Evolutionary conservation across 2,329 filamentous ascomycete species (phyloP).

Genomic region (Graphilbum sp.): DNA sequence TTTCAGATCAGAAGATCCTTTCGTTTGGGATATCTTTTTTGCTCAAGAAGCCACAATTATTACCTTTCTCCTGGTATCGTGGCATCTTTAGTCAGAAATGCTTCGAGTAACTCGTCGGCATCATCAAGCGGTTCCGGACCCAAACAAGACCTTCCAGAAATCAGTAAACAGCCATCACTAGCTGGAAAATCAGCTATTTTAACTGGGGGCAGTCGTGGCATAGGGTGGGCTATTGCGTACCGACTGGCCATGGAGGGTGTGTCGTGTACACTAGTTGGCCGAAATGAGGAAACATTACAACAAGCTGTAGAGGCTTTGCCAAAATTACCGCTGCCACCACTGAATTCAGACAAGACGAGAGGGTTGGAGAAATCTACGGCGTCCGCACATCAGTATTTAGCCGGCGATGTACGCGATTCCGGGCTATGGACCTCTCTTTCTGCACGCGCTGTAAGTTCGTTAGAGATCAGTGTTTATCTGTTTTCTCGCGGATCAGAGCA

Average conservation of each 20-base stretch:
- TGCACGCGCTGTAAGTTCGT: background rate
- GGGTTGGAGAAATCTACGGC: background rate
- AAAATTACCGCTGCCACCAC: background rate
- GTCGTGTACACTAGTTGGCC: constrained; percentile 42
- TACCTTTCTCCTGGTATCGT: no score
- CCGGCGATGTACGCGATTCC: constrained; percentile 11
- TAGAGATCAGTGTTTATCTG: no score
- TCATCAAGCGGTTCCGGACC: no score
- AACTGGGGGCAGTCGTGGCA: constrained; percentile 55
- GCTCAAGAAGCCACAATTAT: no score
- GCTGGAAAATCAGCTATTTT: constrained; percentile 39
- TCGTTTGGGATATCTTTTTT: no score
- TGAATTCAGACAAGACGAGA: background rate
- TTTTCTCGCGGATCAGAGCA: no score
- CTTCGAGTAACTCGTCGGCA: no score
- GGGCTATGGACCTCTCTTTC: constrained; percentile 9
- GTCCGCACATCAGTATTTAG: constrained; percentile 4
- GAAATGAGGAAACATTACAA: constrained; percentile 29
- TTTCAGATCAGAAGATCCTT: no score
- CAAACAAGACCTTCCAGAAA: no score
- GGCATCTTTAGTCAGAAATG: no score
- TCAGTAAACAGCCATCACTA: constrained; percentile 26
- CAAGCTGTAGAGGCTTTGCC: constrained; percentile 16
- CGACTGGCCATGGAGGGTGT: constrained; percentile 49
- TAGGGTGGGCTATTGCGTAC: constrained; percentile 50